Base-by-base conservation (phyloP, 2,329 filamentous ascomycete genomes). In the Phoma sp. region DNA sequence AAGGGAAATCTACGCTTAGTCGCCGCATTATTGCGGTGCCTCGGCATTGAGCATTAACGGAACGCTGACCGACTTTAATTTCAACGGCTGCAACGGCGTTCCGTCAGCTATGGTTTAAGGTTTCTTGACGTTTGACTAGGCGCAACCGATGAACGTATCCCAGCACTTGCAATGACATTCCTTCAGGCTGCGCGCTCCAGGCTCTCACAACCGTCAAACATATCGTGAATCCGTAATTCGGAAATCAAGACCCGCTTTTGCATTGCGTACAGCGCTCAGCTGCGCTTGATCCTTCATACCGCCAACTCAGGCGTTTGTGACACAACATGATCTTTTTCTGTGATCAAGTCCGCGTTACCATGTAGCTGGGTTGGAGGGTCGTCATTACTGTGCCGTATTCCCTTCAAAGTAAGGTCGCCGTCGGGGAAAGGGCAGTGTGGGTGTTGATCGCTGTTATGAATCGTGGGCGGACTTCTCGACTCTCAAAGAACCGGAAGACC, bases 321-420 rank as follows among this genome's bases (percentile, higher is more conserved):
- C 46, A 49, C 38, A 47, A 29, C 32, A 35, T 47, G n/a, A 51
- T 46, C 19, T 19, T 43, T 43, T 24, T 43, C 50, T 38, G 48
- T 49, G 57, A 60, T 58, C 58, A 53, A 53, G 54, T 57, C 36
- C 55, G 58, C 60, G 60, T 54, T 68, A 67, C 65, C 65, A 67
- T 47, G 55, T 43, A 56, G 55, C 48, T 53, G 64, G 65, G 57
- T 62, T 55, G 51, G 46, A 64, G 65, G 61, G 59, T 58, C 61
- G 61, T 64, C 50, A 49, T 63, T 56, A 37, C 60, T 64, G 58
- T 46, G 45, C 58, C 54, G 54, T 57, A 53, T 45, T 43, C 60
- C 43, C 41, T 51, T 57, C 50, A 27, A 45, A 55, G 55, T 46
- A 61, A 62, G 55, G 52, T 50, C 53, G 38, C 59, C 57, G 51